Evolutionary conservation across 805 yeast species (phyloP), one percentile per base, ranked within the genome.

Genomic region (Wickerhamiella domercqiae): DNA sequence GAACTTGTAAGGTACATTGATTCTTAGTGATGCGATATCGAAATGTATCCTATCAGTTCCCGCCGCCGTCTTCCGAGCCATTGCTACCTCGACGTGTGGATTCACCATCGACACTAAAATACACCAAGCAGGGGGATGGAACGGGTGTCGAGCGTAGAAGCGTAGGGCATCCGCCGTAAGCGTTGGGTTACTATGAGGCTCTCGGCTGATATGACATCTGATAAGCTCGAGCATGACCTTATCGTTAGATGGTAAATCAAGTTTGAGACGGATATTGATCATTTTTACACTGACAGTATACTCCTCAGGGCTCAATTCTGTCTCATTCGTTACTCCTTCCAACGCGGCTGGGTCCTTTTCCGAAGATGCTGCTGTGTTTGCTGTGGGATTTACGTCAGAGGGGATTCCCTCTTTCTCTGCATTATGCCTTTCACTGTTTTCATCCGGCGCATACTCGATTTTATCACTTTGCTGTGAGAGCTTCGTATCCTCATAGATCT

Each of bases 1-100:
- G 51, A 80, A 80, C 38, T 73, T 72, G 53, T 77, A 71, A 0
- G 96, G 95, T 36, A 83, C 49, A 19, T 54, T 56, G 38, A 63
- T 37, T 9, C 61, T 47, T 40, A 62, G 33, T 3, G 54, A 57
- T 6, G 52, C 57, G n/a, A 56, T 44, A 13, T 51, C 49, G 25
- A 60, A 39, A 2, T 39, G 20, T 17, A 57, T 41, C 24, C 47
- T 39, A 7, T 32, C 37, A 20, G 19, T 7, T 16, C 39, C 24
- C 29, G 39, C 15, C 32, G 29, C 16, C 25, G 13, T n/a, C 16
- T 18, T 4, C 29, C 29, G 16, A 28, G 32, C 34, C 25, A 24
- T 11, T 20, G 43, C 36, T 21, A 46, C 22, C 36, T 50, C 51
- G 2, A 48, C 49, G 14, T 47, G 24, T 7, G 53, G 35, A 2